Evolutionary conservation across 2,329 filamentous ascomycete genomes (phyloP), one percentile per base, ranked within the genome.

Genomic region (Apiospora kogelbergensis): DNA sequence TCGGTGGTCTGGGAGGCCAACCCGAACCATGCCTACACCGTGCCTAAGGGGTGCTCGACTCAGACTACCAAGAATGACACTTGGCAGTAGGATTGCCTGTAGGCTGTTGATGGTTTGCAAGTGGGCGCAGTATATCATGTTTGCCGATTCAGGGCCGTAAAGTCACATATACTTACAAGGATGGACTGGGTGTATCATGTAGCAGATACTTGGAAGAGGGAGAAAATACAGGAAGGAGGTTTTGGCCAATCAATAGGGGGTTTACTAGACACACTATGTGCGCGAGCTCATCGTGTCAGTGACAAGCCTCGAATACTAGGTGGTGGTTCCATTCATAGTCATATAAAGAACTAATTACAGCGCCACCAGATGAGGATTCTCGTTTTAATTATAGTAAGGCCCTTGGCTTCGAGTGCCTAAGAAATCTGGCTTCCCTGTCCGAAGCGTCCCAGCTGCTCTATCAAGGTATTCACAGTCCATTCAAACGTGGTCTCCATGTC

Each of bases 391-490:
- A 22, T 5, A n/a, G 20, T 3, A n/a, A 37, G 30, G 1, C 17
- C 10, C 11, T 4, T n/a, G n/a, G 17, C 30, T 7, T 17, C 7
- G 3, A 13, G 3, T 6, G 2, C 5, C 63, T 65, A 65, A 65
- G 40, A 42, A 2, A 15, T 42, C 13, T 42, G 17, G 13, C 6
- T 65, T 20, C 10, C 13, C 37, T 24, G 42, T 6, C 53, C 42
- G 68, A 44, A 40, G 73, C 69, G 74, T 70, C 82, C 80, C 70
- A 88, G 71, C 71, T 82, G 79, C 22, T 77, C 76, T 76, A 93
- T 84, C 22, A 94, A 78, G 65, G 82, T 81, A 67, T 89, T 85
- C 1, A 93, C 91, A 1, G 89, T 89, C 93, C 93, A 95, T 66
- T 84, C 82, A 72, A 95, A 79, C 40, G 89, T 85, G 68, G 85